Conservation (phyloP, 2,329 filamentous ascomycete genomes). For the Pyrenophora teres region DNA sequence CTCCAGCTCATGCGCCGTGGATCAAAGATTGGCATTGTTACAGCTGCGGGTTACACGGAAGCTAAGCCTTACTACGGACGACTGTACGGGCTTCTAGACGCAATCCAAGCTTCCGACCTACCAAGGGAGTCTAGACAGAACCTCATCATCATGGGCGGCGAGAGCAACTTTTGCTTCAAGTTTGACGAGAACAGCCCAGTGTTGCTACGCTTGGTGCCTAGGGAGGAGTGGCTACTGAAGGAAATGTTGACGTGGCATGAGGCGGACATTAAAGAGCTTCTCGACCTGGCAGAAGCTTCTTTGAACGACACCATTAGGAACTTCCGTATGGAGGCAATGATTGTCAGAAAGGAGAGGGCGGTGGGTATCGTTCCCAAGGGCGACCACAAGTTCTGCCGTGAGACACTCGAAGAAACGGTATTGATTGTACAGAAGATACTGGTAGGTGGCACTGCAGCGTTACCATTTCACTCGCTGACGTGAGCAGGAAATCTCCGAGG, state of each 20-base stretch:
- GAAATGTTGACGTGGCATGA: slow-evolving; percentile 81
- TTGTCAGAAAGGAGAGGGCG: slow-evolving; percentile 83
- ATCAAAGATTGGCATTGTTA: slow-evolving; percentile 92
- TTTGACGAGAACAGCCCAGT: slow-evolving; percentile 69
- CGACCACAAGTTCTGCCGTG: slow-evolving; percentile 73
- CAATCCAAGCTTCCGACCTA: slow-evolving; percentile 68
- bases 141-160: slow-evolving; percentile 90
- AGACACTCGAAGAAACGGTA: slow-evolving; percentile 94
- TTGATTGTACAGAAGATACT: slow-evolving; percentile 91
- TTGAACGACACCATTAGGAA: slow-evolving; percentile 79
- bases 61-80: slow-evolving; percentile 84
- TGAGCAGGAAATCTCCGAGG: slow-evolving; percentile 69
- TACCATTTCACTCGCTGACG: slow-evolving; percentile 13
- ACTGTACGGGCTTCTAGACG: slow-evolving; percentile 83
- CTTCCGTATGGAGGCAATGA: slow-evolving; percentile 75
- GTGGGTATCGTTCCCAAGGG: slow-evolving; percentile 61
- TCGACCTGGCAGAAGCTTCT: slow-evolving; percentile 86
- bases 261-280: slow-evolving; percentile 74
- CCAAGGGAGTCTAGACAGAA: slow-evolving; percentile 72
- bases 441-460: slow-evolving; percentile 26
- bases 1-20: slow-evolving; percentile 74
- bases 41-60: slow-evolving; percentile 91
- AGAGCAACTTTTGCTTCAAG: slow-evolving; percentile 92
- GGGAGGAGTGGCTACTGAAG: slow-evolving; percentile 72
- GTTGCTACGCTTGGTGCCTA: slow-evolving; percentile 68